phyloP scores from a whole-genome alignment of 31 red algal genomes.

The Odonthalia washingtoniensis region DNA sequence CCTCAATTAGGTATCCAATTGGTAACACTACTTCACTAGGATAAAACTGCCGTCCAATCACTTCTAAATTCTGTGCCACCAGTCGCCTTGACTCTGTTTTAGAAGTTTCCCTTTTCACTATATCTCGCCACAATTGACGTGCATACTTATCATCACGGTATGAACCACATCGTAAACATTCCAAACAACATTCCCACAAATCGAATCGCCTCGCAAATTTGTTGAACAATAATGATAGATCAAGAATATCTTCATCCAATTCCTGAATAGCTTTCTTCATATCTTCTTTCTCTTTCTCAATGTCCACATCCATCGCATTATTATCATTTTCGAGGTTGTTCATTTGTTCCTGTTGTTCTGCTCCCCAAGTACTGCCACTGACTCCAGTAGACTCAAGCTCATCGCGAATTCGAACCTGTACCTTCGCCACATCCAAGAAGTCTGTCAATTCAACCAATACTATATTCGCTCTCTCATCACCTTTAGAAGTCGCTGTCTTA shows the following conservation, averaged over 20 bases:
- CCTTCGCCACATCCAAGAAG: conserved; percentile 87
- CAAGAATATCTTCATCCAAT: conserved; percentile 67
- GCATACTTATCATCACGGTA: conserved; percentile 81
- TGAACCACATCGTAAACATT: conserved; percentile 78
- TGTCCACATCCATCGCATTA: too few species aligned
- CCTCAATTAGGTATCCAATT: conserved; percentile 58
- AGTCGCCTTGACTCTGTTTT: conserved; percentile 7
- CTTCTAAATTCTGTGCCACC: conserved; percentile 44
- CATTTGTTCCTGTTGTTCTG: too few species aligned
- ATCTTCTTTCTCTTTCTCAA: too few species aligned
- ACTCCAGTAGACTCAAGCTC: conserved; percentile 64
- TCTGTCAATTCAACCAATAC: conserved; percentile 79
- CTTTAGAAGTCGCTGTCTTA: conserved; percentile 69
- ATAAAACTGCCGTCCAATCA: conserved; percentile 74
- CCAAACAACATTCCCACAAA: conserved; percentile 80
- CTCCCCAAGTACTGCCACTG: too few species aligned
- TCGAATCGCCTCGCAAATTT: conserved; percentile 75
- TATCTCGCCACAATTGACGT: conserved; percentile 74
- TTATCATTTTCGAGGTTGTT: conserved; percentile 30
- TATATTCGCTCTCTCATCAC: conserved; percentile 64
- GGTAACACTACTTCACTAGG: conserved; percentile 76
- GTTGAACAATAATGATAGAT: conserved; percentile 81
- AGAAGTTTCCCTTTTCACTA: conserved; percentile 59
- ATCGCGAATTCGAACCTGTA: conserved; percentile 81
- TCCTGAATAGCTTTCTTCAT: conserved; percentile 42